Percentiles rank a stretch among this genome's conserved stretches.
Conservation (phyloP, 495 filamentous ascomycete genomes). For the Neohortaea acidophila region DNA sequence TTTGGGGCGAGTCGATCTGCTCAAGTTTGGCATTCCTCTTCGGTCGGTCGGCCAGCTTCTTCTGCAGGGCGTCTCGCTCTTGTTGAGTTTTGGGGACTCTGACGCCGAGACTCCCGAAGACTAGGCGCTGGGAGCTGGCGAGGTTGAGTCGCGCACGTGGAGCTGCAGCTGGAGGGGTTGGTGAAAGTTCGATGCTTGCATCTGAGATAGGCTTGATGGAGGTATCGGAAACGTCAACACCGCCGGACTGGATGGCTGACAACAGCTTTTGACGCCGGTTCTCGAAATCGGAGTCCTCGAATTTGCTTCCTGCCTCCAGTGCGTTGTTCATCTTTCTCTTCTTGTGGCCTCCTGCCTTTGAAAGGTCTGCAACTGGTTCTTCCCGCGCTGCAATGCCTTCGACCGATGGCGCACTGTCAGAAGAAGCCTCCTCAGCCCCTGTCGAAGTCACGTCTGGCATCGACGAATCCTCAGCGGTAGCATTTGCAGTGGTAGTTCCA, state of each 20-base stretch:
- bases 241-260: conserved; percentile 35
- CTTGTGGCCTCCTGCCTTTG: neutral
- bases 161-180: conserved; percentile 3
- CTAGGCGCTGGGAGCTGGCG: conserved; percentile 45
- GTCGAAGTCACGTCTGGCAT: no score
- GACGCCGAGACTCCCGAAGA: conserved; percentile 62
- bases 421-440: no score
- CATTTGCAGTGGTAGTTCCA: no score
- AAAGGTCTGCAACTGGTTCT: neutral
- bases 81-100: conserved; percentile 49
- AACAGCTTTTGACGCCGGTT: conserved; percentile 34
- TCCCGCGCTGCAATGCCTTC: neutral
- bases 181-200: conserved; percentile 2
- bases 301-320: neutral
- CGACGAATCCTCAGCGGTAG: no score
- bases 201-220: conserved; percentile 1
- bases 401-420: no score
- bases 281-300: neutral
- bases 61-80: conserved; percentile 48
- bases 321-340: neutral
- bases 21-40: neutral
- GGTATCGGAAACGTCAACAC: conserved; percentile 29
- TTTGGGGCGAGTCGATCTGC: neutral
- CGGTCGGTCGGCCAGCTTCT: conserved; percentile 30
- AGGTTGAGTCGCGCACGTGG: conserved; percentile 44